Evolutionary conservation across 2,329 filamentous ascomycete species (phyloP).

Genomic region (Pestalotiopsis sp.): DNA sequence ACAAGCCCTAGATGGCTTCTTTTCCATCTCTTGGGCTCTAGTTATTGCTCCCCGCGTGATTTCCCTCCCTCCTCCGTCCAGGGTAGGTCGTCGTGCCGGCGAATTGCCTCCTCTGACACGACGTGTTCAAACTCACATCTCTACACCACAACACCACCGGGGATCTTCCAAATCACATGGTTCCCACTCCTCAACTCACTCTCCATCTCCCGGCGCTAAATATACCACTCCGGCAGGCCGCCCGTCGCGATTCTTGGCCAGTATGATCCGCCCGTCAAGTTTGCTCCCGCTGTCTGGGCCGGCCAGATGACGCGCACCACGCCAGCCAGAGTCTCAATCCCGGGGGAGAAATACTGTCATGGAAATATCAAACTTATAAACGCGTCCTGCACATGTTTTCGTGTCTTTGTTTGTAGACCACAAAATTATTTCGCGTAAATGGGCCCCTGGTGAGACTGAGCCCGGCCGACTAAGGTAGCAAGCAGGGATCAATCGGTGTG

Average conservation of each 20-base stretch:
- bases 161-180: not conserved
- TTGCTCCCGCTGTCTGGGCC: not conserved
- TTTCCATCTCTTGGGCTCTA: conserved; percentile 21
- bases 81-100: conserved; percentile 23
- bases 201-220: not conserved
- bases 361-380: not conserved
- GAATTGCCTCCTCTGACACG: conserved; percentile 25
- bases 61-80: conserved; percentile 19
- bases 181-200: not conserved
- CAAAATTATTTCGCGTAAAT: not conserved
- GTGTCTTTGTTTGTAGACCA: not conserved
- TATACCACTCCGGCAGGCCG: not conserved
- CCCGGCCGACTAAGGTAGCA: conserved; percentile 9
- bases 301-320: not conserved
- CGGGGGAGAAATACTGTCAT: not conserved
- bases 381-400: not conserved
- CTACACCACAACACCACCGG: not conserved
- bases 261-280: conserved; percentile 7
- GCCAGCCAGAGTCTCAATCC: not conserved
- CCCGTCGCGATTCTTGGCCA: not conserved
- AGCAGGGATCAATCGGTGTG: conserved; percentile 4
- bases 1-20: conserved; percentile 34
- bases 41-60: conserved; percentile 20
- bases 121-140: not conserved
- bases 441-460: conserved; percentile 12